A percentile compares a stretch with the other conserved stretches of the same genome.
phyloP scores from a whole-genome alignment of 2,329 filamentous ascomycete species.

The Fusarium redolens region DNA sequence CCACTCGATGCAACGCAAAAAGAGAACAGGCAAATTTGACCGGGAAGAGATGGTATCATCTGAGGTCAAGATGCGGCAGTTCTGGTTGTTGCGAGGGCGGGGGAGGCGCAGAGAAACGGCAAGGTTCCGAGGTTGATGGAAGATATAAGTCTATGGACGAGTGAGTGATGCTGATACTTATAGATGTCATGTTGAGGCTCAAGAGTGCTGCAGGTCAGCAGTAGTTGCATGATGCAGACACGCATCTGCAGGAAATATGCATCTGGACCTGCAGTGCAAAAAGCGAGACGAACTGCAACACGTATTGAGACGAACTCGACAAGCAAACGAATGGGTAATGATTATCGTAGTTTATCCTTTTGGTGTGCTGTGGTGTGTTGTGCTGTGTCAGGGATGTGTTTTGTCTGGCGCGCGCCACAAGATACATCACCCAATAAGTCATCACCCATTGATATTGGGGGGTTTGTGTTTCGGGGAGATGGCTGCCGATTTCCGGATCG shows the following conservation, averaged over 20 bases:
- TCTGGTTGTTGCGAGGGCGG: slow-evolving; percentile 10
- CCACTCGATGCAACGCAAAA: slow-evolving; percentile 35
- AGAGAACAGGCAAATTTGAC: slow-evolving; percentile 26
- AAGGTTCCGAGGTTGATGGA: slow-evolving; percentile 10
- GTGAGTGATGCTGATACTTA: background rate
- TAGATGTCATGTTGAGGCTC: slow-evolving; percentile 42
- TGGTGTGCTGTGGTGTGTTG: slow-evolving; percentile 8
- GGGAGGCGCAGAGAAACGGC: slow-evolving; percentile 23
- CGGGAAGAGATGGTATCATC: slow-evolving; percentile 28
- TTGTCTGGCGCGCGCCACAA: slow-evolving; percentile 45
- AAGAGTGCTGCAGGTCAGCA: slow-evolving; percentile 41
- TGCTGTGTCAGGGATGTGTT: slow-evolving; percentile 35
- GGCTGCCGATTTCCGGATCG: slow-evolving; percentile 33
- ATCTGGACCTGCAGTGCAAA: slow-evolving; percentile 22
- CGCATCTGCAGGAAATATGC: slow-evolving; percentile 22
- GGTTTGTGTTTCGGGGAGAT: slow-evolving; percentile 31
- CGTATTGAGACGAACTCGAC: slow-evolving; percentile 32
- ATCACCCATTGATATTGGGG: background rate
- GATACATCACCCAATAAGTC: slow-evolving; percentile 9
- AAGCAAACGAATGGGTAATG: slow-evolving; percentile 21
- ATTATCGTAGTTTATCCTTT: slow-evolving; percentile 8
- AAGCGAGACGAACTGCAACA: slow-evolving; percentile 34
- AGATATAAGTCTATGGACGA: background rate
- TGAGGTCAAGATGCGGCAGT: background rate
- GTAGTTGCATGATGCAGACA: slow-evolving; percentile 39